Conservation (phyloP, 2,329 filamentous ascomycete genomes). For the Gaeumannomyces sp. region DNA sequence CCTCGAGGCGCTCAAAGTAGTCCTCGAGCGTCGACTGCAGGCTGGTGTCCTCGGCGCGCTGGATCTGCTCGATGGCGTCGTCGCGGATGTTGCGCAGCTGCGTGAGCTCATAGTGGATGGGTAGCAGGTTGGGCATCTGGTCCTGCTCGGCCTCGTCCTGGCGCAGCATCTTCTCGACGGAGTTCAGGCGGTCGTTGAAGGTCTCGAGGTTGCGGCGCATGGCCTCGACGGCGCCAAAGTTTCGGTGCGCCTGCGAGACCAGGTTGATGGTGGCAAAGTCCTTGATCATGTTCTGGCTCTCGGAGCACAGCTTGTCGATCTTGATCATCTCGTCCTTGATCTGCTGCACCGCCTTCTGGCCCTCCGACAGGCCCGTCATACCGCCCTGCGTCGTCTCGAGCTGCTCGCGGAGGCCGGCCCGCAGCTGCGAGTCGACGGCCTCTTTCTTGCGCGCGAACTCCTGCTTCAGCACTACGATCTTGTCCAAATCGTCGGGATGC, state of each 20-base stretch:
- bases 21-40: conserved; percentile 80
- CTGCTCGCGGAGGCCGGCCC: conserved; percentile 82
- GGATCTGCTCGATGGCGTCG: conserved; percentile 94
- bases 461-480: conserved; percentile 80
- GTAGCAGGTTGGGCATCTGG: conserved; percentile 85
- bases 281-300: conserved; percentile 94
- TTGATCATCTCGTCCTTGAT: conserved; percentile 99
- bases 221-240: conserved; percentile 88
- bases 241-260: conserved; percentile 89
- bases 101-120: conserved; percentile 87
- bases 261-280: conserved; percentile 92
- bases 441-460: conserved; percentile 94
- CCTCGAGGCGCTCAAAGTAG: conserved; percentile 81
- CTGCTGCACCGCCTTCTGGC: conserved; percentile 82
- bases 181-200: conserved; percentile 71
- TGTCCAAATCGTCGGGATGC: conserved; percentile 95
- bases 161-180: conserved; percentile 70
- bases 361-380: conserved; percentile 82
- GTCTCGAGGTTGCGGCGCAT: conserved; percentile 89
- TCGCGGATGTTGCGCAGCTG: conserved; percentile 89
- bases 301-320: conserved; percentile 94
- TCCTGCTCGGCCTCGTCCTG: conserved; percentile 82
- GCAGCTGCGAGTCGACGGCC: conserved; percentile 83
- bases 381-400: conserved; percentile 90
- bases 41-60: conserved; percentile 63